Base-by-base conservation (phyloP, 257 asterid genomes). In the Misopates orontium region DNA sequence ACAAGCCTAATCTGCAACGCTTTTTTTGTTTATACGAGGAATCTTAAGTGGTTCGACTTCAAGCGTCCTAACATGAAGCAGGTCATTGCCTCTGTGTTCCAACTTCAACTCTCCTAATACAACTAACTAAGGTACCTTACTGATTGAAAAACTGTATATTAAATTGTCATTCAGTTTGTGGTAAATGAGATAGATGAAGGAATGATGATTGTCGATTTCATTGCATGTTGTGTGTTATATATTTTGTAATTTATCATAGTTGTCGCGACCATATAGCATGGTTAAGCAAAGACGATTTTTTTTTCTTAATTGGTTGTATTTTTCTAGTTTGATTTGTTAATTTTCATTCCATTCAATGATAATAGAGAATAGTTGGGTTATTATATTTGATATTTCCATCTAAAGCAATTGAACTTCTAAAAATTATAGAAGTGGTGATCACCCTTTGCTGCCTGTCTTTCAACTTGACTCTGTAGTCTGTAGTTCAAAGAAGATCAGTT, bases 121-220 rank as follows among this genome's bases (percentile, higher is more conserved):
- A 10, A 10, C 68, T 32, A 52, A 21, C 20, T 19, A 52, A 52
- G 56, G 36, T 57, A 45, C n/a, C 53, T 62, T 19, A 50, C 36
- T 17, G 70, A 67, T 22, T 41, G 42, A 62, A 42, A 14, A 78
- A 71, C 51, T 74, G 73, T 74, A 74, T 45, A 67, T 63, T 58
- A 55, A 6, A 66, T 32, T 61, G 23, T 50, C 24, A 19, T 17
- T 19, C 10, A 28, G 56, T 56, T 50, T 41, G 32, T 60, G 48
- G 53, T 58, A 7, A 55, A 18, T 62, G 54, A 60, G 15, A 65
- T 56, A 52, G 56, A 59, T 41, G 28, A 51, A 20, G 14, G 20
- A 64, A 39, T 50, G 13, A 23, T 19, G 39, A 73, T n/a, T 16
- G 7, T 59, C 42, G 44, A 42, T 50, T 19, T 18, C 13, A 16